A percentile compares a stretch with the other conserved stretches of the same genome.
These are phyloP conservation scores for Rhodotorula mucilaginosa DNA, from an alignment of 1,284 basidiomycete genomes.

Conservation along the genomic window DNA sequence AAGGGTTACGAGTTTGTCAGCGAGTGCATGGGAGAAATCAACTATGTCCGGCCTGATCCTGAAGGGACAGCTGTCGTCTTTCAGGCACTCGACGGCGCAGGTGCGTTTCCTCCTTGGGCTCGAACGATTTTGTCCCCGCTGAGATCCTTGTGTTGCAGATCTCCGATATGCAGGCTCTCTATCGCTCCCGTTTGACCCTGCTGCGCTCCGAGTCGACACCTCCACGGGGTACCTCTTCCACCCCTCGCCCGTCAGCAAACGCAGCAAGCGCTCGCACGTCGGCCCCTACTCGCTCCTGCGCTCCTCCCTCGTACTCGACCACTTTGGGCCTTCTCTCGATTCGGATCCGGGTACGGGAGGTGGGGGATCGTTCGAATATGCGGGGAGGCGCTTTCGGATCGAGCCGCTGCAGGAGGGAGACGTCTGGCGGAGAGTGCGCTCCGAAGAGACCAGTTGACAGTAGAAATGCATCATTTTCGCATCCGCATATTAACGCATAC, in stretches of 20 bases:
- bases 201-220: constrained; percentile 41
- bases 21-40: constrained; percentile 46
- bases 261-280: constrained; percentile 13
- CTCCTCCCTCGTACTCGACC: constrained; percentile 43
- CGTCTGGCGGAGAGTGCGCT: constrained; percentile 3
- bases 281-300: constrained; percentile 45
- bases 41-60: constrained; percentile 41
- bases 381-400: not conserved
- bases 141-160: constrained; percentile 12
- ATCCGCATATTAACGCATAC: not conserved
- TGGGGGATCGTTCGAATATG: constrained; percentile 5
- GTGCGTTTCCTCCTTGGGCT: not conserved
- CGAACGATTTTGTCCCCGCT: not conserved
- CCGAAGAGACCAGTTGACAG: not conserved
- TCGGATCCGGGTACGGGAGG: constrained; percentile 24
- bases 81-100: constrained; percentile 39
- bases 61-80: constrained; percentile 48
- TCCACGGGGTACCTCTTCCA: constrained; percentile 47
- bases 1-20: constrained; percentile 46
- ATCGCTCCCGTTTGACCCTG: constrained; percentile 39
- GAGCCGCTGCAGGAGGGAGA: not conserved
- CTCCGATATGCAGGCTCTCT: constrained; percentile 45
- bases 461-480: not conserved
- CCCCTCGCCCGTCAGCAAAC: constrained; percentile 35
- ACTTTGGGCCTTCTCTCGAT: constrained; percentile 41